Evolutionary conservation across 2,329 filamentous ascomycete genomes (phyloP).

Genomic region (Chrysosphaeria jannelii): DNA sequence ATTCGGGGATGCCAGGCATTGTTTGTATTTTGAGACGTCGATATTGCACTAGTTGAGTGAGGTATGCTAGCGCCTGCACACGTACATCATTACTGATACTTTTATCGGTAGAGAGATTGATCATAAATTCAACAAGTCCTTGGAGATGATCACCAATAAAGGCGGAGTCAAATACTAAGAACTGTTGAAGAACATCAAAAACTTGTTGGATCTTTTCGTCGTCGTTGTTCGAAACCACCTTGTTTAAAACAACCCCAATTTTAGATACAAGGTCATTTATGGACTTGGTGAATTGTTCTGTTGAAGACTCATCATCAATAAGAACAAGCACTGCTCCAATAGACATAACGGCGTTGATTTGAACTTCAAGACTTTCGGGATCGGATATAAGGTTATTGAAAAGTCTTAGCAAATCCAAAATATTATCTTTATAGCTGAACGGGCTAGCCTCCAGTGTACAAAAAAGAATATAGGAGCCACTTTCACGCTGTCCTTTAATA

Average conservation of each 20-base stretch:
- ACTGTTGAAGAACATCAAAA: slow-evolving; percentile 91
- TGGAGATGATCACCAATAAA: slow-evolving; percentile 64
- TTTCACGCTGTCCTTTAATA: slow-evolving; percentile 54
- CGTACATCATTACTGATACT: slow-evolving; percentile 59
- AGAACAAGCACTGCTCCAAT: slow-evolving; percentile 69
- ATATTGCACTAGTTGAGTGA: slow-evolving; percentile 76
- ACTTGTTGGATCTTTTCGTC: slow-evolving; percentile 72
- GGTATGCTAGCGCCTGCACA: slow-evolving; percentile 71
- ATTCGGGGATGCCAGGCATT: slow-evolving; percentile 54
- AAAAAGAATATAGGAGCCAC: slow-evolving; percentile 78
- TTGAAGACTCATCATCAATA: slow-evolving; percentile 30
- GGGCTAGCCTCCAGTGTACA: slow-evolving; percentile 73
- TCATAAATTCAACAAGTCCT: slow-evolving; percentile 81
- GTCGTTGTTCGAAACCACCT: slow-evolving; percentile 46
- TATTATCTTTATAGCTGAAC: slow-evolving; percentile 55
- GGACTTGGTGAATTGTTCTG: slow-evolving; percentile 51
- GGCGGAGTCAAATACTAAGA: slow-evolving; percentile 66
- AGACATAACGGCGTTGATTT: slow-evolving; percentile 79
- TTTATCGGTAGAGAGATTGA: slow-evolving; percentile 51
- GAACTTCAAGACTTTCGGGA: slow-evolving; percentile 68
- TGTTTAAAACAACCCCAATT: slow-evolving; percentile 76
- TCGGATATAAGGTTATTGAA: slow-evolving; percentile 76
- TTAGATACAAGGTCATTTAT: slow-evolving; percentile 58
- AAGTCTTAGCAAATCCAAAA: slow-evolving; percentile 48
- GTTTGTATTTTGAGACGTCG: slow-evolving; percentile 87